Evolutionary conservation across 768 basidiomycete species (phyloP).

Genomic region (Trametes cubensis): DNA sequence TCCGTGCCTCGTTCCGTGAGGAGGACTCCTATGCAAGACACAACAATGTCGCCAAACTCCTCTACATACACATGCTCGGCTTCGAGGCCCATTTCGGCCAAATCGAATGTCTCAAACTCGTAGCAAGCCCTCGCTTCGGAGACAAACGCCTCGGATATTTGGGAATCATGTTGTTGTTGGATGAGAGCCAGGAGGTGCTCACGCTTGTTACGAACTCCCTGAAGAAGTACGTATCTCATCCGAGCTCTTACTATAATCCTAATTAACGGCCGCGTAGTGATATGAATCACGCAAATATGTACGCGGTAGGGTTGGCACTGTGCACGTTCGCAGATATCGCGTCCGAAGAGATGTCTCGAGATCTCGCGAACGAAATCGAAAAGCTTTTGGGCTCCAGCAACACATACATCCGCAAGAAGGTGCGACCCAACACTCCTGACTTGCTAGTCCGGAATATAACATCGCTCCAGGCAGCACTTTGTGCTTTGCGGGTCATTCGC

Average conservation of each 20-base stretch:
- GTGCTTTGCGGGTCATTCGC: slow-evolving; percentile 91
- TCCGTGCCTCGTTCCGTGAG: slow-evolving; percentile 94
- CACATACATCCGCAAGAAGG: slow-evolving; percentile 99
- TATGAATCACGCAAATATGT: slow-evolving; percentile 99
- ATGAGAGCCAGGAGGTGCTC: slow-evolving; percentile 97
- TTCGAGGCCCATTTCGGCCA: slow-evolving; percentile 99
- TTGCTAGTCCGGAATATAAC: background rate
- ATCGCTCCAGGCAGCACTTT: slow-evolving; percentile 78
- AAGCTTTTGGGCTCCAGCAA: slow-evolving; percentile 97
- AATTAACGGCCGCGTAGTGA: slow-evolving; percentile 58
- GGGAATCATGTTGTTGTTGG: slow-evolving; percentile 95
- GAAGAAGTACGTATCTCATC: slow-evolving; percentile 74
- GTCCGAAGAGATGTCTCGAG: slow-evolving; percentile 99
- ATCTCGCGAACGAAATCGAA: slow-evolving; percentile 96
- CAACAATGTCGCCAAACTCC: slow-evolving; percentile 95
- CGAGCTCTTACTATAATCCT: background rate
- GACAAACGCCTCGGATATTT: slow-evolving; percentile 97
- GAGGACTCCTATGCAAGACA: slow-evolving; percentile 95
- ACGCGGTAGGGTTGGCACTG: slow-evolving; percentile 93
- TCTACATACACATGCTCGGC: slow-evolving; percentile 99
- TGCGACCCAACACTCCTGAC: slow-evolving; percentile 34
- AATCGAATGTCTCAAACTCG: slow-evolving; percentile 94
- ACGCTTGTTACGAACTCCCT: slow-evolving; percentile 97
- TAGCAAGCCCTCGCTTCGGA: slow-evolving; percentile 91
- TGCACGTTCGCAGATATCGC: slow-evolving; percentile 99